phyloP scores from a whole-genome alignment of 441 rosid species.

The Erodium chrysanthum region DNA sequence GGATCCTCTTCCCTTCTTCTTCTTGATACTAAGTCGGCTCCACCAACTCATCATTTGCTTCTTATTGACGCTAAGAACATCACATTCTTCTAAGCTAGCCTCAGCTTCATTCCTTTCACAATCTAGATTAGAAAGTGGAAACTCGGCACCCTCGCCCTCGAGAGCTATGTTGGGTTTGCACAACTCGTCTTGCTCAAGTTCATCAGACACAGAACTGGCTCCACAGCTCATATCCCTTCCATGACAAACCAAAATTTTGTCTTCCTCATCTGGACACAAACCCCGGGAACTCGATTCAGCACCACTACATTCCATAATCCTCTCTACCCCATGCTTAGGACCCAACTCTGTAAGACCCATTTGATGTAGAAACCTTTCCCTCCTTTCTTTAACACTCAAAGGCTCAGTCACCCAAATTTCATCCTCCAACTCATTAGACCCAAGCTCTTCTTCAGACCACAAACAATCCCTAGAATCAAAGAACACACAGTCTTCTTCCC shows the following conservation, averaged over 20 bases:
- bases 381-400: slow-evolving; percentile 56
- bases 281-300: slow-evolving; percentile 34
- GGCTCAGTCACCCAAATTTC: slow-evolving; percentile 57
- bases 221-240: slow-evolving; percentile 33
- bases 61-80: slow-evolving; percentile 18
- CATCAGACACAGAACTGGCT: slow-evolving; percentile 30
- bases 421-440: slow-evolving; percentile 23
- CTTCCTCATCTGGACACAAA: slow-evolving; percentile 18
- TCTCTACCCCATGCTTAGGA: slow-evolving; percentile 24
- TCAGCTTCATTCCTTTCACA: slow-evolving; percentile 17
- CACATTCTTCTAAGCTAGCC: slow-evolving; percentile 16
- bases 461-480: slow-evolving; percentile 53
- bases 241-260: slow-evolving; percentile 21
- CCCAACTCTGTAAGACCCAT: slow-evolving; percentile 38
- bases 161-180: slow-evolving; percentile 8
- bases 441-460: slow-evolving; percentile 16
- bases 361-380: slow-evolving; percentile 36
- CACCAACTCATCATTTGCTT: slow-evolving; percentile 43
- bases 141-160: slow-evolving; percentile 17
- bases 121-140: slow-evolving; percentile 19
- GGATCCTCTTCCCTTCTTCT: slow-evolving; percentile 16
- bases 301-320: slow-evolving; percentile 34
- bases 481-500: slow-evolving; percentile 41
- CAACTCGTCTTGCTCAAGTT: slow-evolving; percentile 19
- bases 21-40: slow-evolving; percentile 27